Percentiles rank a stretch among this genome's conserved stretches.
These are phyloP conservation scores for Candida glucosophila DNA, from an alignment of 1,139 yeast species.

Conservation along the genomic window DNA sequence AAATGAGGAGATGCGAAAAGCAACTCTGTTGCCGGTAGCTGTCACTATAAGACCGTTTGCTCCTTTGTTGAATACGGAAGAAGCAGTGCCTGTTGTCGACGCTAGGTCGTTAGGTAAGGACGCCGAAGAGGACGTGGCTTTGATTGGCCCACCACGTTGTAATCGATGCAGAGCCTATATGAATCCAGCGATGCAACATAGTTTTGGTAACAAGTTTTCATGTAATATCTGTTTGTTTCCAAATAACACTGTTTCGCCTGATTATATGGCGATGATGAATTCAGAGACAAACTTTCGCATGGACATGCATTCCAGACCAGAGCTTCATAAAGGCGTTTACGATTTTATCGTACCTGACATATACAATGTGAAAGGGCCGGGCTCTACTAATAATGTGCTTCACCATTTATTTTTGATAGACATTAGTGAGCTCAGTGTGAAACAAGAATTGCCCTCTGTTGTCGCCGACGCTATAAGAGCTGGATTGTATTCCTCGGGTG, in stretches of 20 bases:
- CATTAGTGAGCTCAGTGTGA: slow-evolving; percentile 54
- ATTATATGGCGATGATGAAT: slow-evolving; percentile 60
- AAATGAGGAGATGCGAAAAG: slow-evolving; percentile 58
- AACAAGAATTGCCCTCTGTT: slow-evolving; percentile 55
- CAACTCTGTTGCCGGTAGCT: slow-evolving; percentile 76
- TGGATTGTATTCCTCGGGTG: slow-evolving; percentile 25
- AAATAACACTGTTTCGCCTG: slow-evolving; percentile 60
- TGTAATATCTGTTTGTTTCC: slow-evolving; percentile 84
- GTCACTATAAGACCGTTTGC: slow-evolving; percentile 83
- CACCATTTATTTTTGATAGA: slow-evolving; percentile 78
- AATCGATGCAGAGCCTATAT: slow-evolving; percentile 84
- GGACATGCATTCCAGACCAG: slow-evolving; percentile 64
- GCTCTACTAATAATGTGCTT: slow-evolving; percentile 27
- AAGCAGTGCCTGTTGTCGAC: slow-evolving; percentile 62
- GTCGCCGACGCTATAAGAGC: slow-evolving; percentile 68
- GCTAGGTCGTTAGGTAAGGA: slow-evolving; percentile 31
- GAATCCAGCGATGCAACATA: slow-evolving; percentile 76
- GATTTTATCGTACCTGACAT: slow-evolving; percentile 73
- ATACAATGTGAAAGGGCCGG: slow-evolving; percentile 46
- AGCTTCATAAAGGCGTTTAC: slow-evolving; percentile 74
- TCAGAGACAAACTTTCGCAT: slow-evolving; percentile 45
- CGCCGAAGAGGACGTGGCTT: slow-evolving; percentile 19
- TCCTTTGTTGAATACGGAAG: slow-evolving; percentile 37
- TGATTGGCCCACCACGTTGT: slow-evolving; percentile 76
- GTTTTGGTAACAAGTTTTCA: slow-evolving; percentile 54